Conservation (phyloP, 805 yeast genomes). For the Starmerella powellii region DNA sequence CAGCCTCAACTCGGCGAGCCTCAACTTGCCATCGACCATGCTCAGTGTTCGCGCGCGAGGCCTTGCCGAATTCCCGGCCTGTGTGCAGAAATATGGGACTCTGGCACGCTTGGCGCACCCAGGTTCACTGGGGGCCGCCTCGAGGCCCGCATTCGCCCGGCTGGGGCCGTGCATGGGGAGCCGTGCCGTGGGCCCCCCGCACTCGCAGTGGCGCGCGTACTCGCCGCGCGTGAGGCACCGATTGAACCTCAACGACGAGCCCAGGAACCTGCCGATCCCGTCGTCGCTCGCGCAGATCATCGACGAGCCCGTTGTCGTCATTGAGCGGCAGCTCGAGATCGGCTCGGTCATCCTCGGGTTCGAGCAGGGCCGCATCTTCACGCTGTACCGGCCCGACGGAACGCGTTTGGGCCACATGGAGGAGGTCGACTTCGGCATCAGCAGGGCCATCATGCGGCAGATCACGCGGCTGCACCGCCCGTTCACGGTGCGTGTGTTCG, state of each 20-base stretch:
- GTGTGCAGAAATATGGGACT: too few relatives aligned
- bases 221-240: slow-evolving; percentile 6
- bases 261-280: neutral
- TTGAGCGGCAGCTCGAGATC: slow-evolving; percentile 79
- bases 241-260: slow-evolving; percentile 6
- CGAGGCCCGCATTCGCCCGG: too few relatives aligned
- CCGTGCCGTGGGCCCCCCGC: too few relatives aligned
- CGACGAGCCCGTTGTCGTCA: slow-evolving; percentile 69
- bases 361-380: slow-evolving; percentile 78
- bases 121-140: too few relatives aligned
- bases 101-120: too few relatives aligned
- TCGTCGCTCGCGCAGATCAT: slow-evolving; percentile 47
- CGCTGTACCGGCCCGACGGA: slow-evolving; percentile 60
- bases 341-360: slow-evolving; percentile 80
- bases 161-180: too few relatives aligned
- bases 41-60: neutral
- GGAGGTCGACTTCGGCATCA: slow-evolving; percentile 65
- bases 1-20: neutral
- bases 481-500: slow-evolving; percentile 31
- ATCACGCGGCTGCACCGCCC: slow-evolving; percentile 79
- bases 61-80: too few relatives aligned
- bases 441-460: slow-evolving; percentile 67
- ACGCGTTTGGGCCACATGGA: slow-evolving; percentile 64
- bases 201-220: too few relatives aligned
- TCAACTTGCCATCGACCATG: neutral